Evolutionary conservation across 495 filamentous ascomycete genomes (phyloP).

Genomic region (Friedmanniomyces simplex): DNA sequence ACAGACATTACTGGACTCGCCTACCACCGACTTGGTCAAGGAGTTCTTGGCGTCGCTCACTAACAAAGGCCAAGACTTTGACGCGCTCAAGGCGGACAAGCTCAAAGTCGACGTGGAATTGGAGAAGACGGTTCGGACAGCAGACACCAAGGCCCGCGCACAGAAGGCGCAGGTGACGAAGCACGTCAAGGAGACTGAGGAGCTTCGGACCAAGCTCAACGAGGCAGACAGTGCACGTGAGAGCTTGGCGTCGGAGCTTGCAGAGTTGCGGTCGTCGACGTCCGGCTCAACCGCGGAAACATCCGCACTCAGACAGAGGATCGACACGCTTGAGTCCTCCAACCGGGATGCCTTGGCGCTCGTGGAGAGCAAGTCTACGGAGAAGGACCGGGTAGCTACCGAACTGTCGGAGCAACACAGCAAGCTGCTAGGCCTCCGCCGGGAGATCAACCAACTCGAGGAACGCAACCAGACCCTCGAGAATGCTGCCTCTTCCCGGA

Average conservation of each 20-base stretch:
- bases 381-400: conserved; percentile 74
- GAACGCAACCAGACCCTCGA: conserved; percentile 72
- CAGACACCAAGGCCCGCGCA: conserved; percentile 67
- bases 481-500: conserved; percentile 61
- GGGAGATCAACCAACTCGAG: conserved; percentile 67
- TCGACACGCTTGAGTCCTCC: conserved; percentile 75
- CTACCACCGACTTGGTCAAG: conserved; percentile 67
- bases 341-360: conserved; percentile 82
- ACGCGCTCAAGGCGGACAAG: conserved; percentile 71
- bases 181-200: conserved; percentile 49
- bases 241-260: conserved; percentile 71
- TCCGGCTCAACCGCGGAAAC: conserved; percentile 67
- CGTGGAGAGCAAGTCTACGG: conserved; percentile 76
- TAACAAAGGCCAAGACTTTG: conserved; percentile 66
- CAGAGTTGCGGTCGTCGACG: conserved; percentile 63
- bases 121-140: conserved; percentile 70
- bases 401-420: conserved; percentile 81
- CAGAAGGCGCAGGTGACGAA: conserved; percentile 74
- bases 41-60: conserved; percentile 55
- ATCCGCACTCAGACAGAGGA: conserved; percentile 62
- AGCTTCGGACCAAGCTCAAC: conserved; percentile 66
- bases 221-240: conserved; percentile 49
- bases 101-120: conserved; percentile 82
- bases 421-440: conserved; percentile 71
- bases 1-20: conserved; percentile 52